phyloP scores from a whole-genome alignment of 1,139 yeast species.

The Geotrichum klebahnii region DNA sequence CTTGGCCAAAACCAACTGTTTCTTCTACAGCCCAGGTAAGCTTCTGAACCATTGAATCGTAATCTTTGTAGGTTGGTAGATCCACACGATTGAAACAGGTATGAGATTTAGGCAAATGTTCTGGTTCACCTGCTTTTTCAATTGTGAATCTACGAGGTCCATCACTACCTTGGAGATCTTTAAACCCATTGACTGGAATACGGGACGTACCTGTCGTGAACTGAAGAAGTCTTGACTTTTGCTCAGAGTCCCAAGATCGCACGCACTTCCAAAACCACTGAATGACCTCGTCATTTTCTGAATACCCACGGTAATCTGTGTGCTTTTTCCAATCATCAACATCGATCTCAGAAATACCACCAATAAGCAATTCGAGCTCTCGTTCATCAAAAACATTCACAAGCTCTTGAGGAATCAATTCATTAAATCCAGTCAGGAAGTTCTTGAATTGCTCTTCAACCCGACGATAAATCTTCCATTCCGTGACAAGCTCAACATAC shows the following conservation, averaged over 20 bases:
- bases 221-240: slow-evolving; percentile 89
- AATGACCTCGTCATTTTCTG: slow-evolving; percentile 90
- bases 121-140: slow-evolving; percentile 93
- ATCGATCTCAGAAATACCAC: slow-evolving; percentile 97
- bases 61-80: slow-evolving; percentile 76
- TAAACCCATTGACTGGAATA: slow-evolving; percentile 97
- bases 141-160: slow-evolving; percentile 98
- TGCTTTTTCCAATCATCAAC: slow-evolving; percentile 98
- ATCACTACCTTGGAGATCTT: slow-evolving; percentile 96
- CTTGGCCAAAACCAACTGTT: slow-evolving; percentile 96
- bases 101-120: slow-evolving; percentile 93
- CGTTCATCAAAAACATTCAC: slow-evolving; percentile 96
- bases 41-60: slow-evolving; percentile 72
- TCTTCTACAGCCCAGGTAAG: slow-evolving; percentile 86
- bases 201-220: slow-evolving; percentile 98
- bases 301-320: slow-evolving; percentile 96
- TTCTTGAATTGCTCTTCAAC: slow-evolving; percentile 96
- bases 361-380: slow-evolving; percentile 90
- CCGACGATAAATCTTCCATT: slow-evolving; percentile 91
- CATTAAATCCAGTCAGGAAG: slow-evolving; percentile 94
- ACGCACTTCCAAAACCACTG: slow-evolving; percentile 99
- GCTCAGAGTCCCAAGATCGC: slow-evolving; percentile 92
- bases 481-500: slow-evolving; percentile 89
- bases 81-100: slow-evolving; percentile 93
- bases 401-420: slow-evolving; percentile 91